A percentile compares a stretch with the other conserved stretches of the same genome.
Evolutionary conservation across 208 protist genomes (phyloP).

Genomic region (Blechomonas ayalai): DNA sequence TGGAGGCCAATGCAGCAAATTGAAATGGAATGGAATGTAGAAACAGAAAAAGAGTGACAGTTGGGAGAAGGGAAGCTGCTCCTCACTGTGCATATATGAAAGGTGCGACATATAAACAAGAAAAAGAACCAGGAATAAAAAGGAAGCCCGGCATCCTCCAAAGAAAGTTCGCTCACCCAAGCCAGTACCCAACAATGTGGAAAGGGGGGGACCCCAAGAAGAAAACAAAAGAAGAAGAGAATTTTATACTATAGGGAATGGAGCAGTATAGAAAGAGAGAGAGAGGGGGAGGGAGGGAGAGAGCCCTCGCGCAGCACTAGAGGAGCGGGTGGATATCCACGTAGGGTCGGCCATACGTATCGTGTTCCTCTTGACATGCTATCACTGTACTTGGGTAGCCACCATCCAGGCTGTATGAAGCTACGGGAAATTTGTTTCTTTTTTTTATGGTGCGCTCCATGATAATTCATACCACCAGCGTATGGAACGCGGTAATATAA

Average conservation of each 20-base stretch:
- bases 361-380: neutral
- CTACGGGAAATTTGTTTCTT: slow-evolving; percentile 6
- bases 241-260: slow-evolving; percentile 5
- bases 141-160: too few relatives aligned
- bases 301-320: neutral
- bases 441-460: slow-evolving; percentile 1
- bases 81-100: too few relatives aligned
- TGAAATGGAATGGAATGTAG: too few relatives aligned
- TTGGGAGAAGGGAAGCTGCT: too few relatives aligned
- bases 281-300: neutral
- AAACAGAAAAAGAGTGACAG: too few relatives aligned
- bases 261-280: slow-evolving; percentile 1
- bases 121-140: too few relatives aligned
- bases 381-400: too few relatives aligned
- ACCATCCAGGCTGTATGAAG: slow-evolving; percentile 7
- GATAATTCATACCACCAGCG: slow-evolving; percentile 1
- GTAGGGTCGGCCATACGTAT: neutral
- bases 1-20: too few relatives aligned
- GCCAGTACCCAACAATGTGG: neutral
- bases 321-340: neutral
- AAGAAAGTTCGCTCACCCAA: too few relatives aligned
- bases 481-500: slow-evolving; percentile 1
- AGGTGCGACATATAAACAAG: too few relatives aligned
- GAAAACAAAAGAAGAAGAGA: slow-evolving; percentile 13
- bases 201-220: neutral